Evolutionary conservation across 129 eudicot genomes (phyloP), one percentile per base, ranked within the genome.

Genomic region (Flaveria sonorensis): DNA sequence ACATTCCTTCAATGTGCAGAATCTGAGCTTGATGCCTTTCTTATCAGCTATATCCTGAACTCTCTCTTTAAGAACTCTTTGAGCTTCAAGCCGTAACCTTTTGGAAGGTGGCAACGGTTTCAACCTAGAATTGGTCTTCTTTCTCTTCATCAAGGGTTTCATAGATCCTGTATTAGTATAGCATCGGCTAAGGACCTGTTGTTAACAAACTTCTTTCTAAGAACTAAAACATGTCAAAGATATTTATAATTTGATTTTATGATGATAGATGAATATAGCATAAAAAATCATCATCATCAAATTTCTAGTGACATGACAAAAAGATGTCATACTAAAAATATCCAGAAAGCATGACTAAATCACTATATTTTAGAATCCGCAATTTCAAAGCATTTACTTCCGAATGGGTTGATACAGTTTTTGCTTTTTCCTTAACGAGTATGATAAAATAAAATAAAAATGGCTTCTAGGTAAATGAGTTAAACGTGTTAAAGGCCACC

Each of bases 1-100:
- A 64, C 99, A 95, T 67, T 95, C 97, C 83, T 95, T 95, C 56
- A 95, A 74, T 47, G 88, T 85, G 86, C 97, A 95, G 78, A 95
- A 95, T 79, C 96, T 83, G 77, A 95, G 81, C 85, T 95, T 91
- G 71, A 95, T 91, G 63, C 96, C 97, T 89, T 94, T 94, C 81
- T 94, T 92, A 69, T 95, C 99, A 45, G 97, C 99, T 74, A 82
- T 82, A 71, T 95, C 97, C 83, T 95, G 99, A 82, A 94, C 99
- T 80, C 96, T 83, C 76, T 94, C 99, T 83, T 95, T 95, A 19
- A 95, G 93, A 42, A 82, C 86, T 77, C 83, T 72, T 18, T 82
- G 83, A 1, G 86, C 86, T 84, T 95, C 99, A 13, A 95, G 96
- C 2, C 99, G 90, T 68, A 95, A 82, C 77, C 99, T 89, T 84